phyloP scores from a whole-genome alignment of 768 basidiomycete genomes.

The Krasilnikovozyma curviuscula region DNA sequence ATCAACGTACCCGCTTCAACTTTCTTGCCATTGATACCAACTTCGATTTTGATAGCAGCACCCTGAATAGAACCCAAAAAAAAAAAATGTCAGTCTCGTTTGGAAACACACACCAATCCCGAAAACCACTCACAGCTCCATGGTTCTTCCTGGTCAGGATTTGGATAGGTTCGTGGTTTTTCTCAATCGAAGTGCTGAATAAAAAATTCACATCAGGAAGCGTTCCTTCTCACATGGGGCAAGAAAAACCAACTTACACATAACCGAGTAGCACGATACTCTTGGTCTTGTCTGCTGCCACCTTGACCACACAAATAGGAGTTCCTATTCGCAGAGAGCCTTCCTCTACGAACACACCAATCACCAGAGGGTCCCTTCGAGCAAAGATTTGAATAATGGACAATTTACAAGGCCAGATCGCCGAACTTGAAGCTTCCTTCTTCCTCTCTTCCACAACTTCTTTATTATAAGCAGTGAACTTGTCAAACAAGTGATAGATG shows the following conservation, averaged over 20 bases:
- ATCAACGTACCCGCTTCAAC: not conserved
- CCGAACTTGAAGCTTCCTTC: conserved; percentile 75
- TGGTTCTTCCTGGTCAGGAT: conserved; percentile 12
- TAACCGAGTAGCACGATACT: conserved; percentile 83
- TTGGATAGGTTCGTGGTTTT: conserved; percentile 66
- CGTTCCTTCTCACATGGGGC: not conserved
- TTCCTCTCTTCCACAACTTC: conserved; percentile 85
- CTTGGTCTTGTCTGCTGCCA: conserved; percentile 54
- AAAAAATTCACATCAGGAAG: conserved; percentile 2
- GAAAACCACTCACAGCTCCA: too few relatives aligned
- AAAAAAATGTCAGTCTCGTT: conserved; percentile 1
- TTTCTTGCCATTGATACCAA: conserved; percentile 59
- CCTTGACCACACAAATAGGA: conserved; percentile 82
- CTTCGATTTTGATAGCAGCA: conserved; percentile 96
- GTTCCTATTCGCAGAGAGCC: conserved; percentile 80
- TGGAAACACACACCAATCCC: conserved; percentile 38
- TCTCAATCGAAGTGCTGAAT: conserved; percentile 76
- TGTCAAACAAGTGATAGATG: conserved; percentile 93
- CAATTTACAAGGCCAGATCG: conserved; percentile 89
- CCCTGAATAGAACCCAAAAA: conserved; percentile 35
- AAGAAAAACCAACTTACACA: conserved; percentile 42
- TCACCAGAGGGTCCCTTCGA: conserved; percentile 90
- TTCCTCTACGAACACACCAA: conserved; percentile 90
- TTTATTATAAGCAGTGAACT: conserved; percentile 82
- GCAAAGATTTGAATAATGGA: conserved; percentile 86